Conservation (phyloP, 1,139 yeast genomes). For the Geotrichum siamense region DNA sequence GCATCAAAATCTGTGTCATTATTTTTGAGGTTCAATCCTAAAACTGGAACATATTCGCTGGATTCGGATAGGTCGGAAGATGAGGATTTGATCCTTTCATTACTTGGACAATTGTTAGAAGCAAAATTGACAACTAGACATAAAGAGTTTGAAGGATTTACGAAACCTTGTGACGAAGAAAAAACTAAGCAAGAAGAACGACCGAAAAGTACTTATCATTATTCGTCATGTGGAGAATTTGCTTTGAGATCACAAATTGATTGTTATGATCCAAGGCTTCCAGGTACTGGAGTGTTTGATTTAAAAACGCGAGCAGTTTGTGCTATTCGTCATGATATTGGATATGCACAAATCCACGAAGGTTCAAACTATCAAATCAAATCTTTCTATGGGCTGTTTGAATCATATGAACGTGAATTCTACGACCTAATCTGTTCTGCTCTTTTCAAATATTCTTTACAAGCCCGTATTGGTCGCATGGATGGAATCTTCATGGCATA, state of each 20-base stretch:
- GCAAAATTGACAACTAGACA: constrained; percentile 58
- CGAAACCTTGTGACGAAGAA: constrained; percentile 16
- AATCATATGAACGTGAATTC: constrained; percentile 74
- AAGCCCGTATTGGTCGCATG: constrained; percentile 94
- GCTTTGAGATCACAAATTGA: constrained; percentile 88
- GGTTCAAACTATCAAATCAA: constrained; percentile 60
- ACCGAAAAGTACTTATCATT: constrained; percentile 49
- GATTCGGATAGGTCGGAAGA: constrained; percentile 67
- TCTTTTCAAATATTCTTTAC: constrained; percentile 75
- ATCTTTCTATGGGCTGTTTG: constrained; percentile 54
- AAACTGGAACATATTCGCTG: constrained; percentile 48
- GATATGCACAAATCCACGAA: constrained; percentile 50
- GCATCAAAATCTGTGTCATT: constrained; percentile 41
- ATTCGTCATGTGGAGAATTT: constrained; percentile 60
- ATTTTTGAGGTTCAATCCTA: constrained; percentile 36
- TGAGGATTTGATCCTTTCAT: constrained; percentile 62
- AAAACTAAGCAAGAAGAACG: constrained; percentile 1
- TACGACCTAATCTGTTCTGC: constrained; percentile 70
- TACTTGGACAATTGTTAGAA: constrained; percentile 75
- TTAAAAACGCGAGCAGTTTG: constrained; percentile 86
- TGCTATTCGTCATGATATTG: constrained; percentile 71
- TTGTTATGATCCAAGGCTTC: constrained; percentile 66
- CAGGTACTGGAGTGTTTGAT: constrained; percentile 91
- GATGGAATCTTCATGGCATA: constrained; percentile 92
- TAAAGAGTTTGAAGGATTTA: constrained; percentile 36